These are phyloP conservation scores for Alternaria consortialis DNA, from an alignment of 2,329 filamentous ascomycete species.

Conservation along the genomic window DNA sequence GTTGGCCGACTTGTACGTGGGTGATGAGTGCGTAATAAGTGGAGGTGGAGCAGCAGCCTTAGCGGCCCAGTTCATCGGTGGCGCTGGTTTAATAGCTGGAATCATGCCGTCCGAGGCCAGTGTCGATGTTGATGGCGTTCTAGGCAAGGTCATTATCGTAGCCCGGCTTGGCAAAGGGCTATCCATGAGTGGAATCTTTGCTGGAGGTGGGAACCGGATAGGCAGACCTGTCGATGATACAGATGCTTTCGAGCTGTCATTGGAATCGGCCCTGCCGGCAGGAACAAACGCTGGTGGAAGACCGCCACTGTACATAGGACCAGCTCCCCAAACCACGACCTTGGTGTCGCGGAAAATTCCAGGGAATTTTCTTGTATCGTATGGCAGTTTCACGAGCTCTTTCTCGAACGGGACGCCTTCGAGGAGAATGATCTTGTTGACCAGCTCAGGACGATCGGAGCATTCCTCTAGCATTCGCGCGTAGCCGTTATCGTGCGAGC, in stretches of 20 bases:
- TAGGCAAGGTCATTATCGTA: constrained; percentile 20
- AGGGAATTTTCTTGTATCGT: constrained; percentile 60
- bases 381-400: constrained; percentile 61
- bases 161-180: constrained; percentile 27
- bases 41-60: constrained; percentile 49
- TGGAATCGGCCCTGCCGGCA: background rate
- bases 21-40: constrained; percentile 24
- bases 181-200: constrained; percentile 24
- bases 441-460: constrained; percentile 55
- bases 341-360: constrained; percentile 64
- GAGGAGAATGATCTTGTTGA: constrained; percentile 63
- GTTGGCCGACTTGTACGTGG: constrained; percentile 35
- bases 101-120: constrained; percentile 33
- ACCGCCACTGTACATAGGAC: constrained; percentile 6
- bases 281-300: constrained; percentile 4
- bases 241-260: constrained; percentile 21
- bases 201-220: constrained; percentile 38
- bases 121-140: constrained; percentile 44
- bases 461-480: constrained; percentile 62
- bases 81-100: constrained; percentile 15
- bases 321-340: constrained; percentile 36
- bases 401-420: constrained; percentile 66
- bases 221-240: constrained; percentile 36
- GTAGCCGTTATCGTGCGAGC: constrained; percentile 66
- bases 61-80: constrained; percentile 41